Evolutionary conservation across 352 stramenopile species (phyloP).

Genomic region (Globisporangium barbulae): DNA sequence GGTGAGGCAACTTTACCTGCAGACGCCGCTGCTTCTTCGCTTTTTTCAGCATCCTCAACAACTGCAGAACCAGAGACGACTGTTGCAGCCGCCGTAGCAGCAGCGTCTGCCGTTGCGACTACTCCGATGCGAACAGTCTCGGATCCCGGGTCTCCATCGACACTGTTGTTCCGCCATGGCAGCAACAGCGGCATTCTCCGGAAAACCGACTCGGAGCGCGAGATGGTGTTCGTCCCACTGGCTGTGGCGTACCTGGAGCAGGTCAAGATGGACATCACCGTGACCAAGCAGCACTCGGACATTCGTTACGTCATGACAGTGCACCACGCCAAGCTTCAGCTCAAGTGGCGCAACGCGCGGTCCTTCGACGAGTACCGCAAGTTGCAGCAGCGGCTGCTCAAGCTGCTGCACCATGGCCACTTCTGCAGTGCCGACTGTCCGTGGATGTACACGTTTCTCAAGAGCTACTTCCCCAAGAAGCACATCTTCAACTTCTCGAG

Average conservation of each 20-base stretch:
- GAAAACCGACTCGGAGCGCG: slow-evolving; percentile 25
- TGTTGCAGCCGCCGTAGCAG: not conserved
- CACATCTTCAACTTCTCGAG: slow-evolving; percentile 46
- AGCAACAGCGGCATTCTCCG: slow-evolving; percentile 21
- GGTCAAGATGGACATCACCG: slow-evolving; percentile 38
- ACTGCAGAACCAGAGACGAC: not conserved
- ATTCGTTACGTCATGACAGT: slow-evolving; percentile 64
- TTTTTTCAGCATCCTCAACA: not conserved
- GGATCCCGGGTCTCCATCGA: not conserved
- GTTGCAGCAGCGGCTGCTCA: slow-evolving; percentile 64
- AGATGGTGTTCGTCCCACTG: slow-evolving; percentile 28
- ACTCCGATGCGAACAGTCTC: not conserved
- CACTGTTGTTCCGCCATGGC: slow-evolving; percentile 11
- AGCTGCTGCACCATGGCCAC: slow-evolving; percentile 60
- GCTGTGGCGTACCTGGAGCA: slow-evolving; percentile 36
- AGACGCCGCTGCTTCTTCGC: not conserved
- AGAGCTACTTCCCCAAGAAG: slow-evolving; percentile 78
- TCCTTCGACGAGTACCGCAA: slow-evolving; percentile 74
- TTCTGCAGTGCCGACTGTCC: slow-evolving; percentile 72
- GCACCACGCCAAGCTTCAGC: slow-evolving; percentile 27
- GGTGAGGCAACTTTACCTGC: not conserved
- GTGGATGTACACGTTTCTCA: slow-evolving; percentile 70
- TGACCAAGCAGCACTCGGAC: slow-evolving; percentile 49
- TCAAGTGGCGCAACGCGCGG: slow-evolving; percentile 43
- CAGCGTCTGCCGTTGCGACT: too few species aligned